phyloP scores from a whole-genome alignment of 345 rosid species.

The Arabidopsis suecica region DNA sequence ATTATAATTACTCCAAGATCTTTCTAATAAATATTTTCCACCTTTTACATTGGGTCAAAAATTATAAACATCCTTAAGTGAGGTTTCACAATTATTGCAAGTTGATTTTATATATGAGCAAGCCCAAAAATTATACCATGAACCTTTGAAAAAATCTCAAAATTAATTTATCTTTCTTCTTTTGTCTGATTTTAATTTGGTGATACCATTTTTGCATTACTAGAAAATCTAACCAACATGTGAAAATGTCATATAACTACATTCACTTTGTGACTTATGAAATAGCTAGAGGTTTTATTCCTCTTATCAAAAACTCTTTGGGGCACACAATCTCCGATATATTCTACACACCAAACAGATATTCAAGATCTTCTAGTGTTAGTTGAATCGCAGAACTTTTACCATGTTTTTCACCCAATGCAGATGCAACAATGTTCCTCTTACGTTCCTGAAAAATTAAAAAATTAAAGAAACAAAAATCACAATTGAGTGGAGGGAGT shows the following conservation, averaged over 20 bases:
- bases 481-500: not conserved
- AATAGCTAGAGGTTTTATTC: not conserved
- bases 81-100: too few species aligned
- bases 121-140: too few species aligned
- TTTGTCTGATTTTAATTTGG: not conserved
- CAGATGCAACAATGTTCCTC: slow-evolving; percentile 88
- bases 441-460: slow-evolving; percentile 65
- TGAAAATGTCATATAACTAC: not conserved
- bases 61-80: too few species aligned
- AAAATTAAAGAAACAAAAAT: not conserved
- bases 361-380: slow-evolving; percentile 78
- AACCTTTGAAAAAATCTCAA: too few species aligned
- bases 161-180: too few species aligned
- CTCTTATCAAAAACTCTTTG: not conserved
- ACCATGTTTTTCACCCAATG: slow-evolving; percentile 81
- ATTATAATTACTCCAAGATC: too few species aligned
- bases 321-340: slow-evolving; percentile 34
- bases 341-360: slow-evolving; percentile 54
- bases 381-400: slow-evolving; percentile 65
- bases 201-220: not conserved
- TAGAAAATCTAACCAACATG: not conserved
- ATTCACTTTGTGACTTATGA: not conserved
- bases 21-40: too few species aligned
- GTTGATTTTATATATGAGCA: too few species aligned
- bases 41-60: too few species aligned